phyloP scores from a whole-genome alignment of 1,284 basidiomycete genomes.

The Clitocybe nebularis region DNA sequence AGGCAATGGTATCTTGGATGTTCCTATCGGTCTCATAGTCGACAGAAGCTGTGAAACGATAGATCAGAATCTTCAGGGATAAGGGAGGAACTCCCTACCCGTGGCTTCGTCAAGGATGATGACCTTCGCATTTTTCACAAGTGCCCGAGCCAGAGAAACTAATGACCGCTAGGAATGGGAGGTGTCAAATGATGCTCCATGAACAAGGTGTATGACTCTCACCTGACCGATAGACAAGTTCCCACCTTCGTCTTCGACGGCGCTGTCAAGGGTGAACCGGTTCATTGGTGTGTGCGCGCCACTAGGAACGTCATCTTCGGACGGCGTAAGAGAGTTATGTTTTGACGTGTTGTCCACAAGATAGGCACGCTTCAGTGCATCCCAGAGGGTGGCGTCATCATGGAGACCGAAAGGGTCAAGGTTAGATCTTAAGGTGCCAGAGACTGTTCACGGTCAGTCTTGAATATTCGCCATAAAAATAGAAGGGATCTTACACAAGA shows the following conservation, averaged over 20 bases:
- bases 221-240: conserved; percentile 76
- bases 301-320: conserved; percentile 20
- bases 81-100: conserved; percentile 25
- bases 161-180: conserved; percentile 55
- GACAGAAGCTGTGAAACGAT: conserved; percentile 51
- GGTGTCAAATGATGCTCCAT: too few species aligned
- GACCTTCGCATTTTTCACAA: conserved; percentile 75
- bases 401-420: conserved; percentile 77
- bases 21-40: conserved; percentile 83
- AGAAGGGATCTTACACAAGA: conserved; percentile 31
- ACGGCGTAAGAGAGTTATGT: conserved; percentile 16
- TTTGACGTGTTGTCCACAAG: conserved; percentile 51
- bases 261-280: conserved; percentile 75
- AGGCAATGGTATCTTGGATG: conserved; percentile 83
- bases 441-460: conserved; percentile 38
- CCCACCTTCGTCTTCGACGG: conserved; percentile 81
- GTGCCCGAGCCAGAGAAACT: conserved; percentile 77
- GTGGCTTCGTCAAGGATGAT: conserved; percentile 80
- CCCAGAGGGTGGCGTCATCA: conserved; percentile 77
- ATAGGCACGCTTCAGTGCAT: conserved; percentile 77
- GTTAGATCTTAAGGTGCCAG: conserved; percentile 78
- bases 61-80: conserved; percentile 7
- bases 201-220: too few species aligned
- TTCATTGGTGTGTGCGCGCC: conserved; percentile 41
- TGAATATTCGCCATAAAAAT: conserved; percentile 13